Evolutionary conservation across 2,329 filamentous ascomycete genomes (phyloP), one percentile per base, ranked within the genome.

Genomic region (Epicoccum sorghinum): DNA sequence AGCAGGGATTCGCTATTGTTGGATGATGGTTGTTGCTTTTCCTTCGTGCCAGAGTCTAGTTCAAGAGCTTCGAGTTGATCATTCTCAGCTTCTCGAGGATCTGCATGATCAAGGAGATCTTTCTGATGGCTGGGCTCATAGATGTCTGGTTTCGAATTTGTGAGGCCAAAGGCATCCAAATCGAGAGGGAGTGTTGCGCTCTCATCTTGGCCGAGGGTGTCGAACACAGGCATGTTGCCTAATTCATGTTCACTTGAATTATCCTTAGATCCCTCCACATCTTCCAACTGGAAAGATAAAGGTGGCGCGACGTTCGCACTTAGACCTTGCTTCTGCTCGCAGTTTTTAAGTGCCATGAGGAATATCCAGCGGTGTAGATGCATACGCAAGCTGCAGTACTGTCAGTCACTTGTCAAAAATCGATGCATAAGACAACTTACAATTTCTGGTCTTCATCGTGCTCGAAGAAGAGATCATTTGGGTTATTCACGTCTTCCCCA

Each of bases 351-450:
- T 23, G 52, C 52, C 3, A 46, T 18, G 10, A 42, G 24, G 22
- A 55, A 50, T n/a, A 50, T 42, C 52, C 52, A 55, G 30, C 37
- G 36, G 14, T 55, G 52, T 14, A 55, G 46, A 36, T 55, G 30
- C 4, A 42, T 50, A 42, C 52, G 46, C 9, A 55, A 12, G 25
- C 52, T 55, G 22, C 22, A 25, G 5, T 6, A 4, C 9, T 4
- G 27, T 54, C 27, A 44, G 25, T 47, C 3, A 38, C 6, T 3
- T 8, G 6, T 37, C 27, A 36, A 2, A 3, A 8, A 8, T 4
- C 22, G 4, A 9, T 8, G 13, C 3, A 38, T 10, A 27, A 3
- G n/a, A 37, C 8, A 6, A 42, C 47, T n/a, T 35, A 50, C 52
- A 50, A 0, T 27, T 33, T 49, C 36, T 41, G 41, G 8, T 45